Evolutionary conservation across 2,329 filamentous ascomycete genomes (phyloP).

Genomic region (Colletotrichum simmondsii): DNA sequence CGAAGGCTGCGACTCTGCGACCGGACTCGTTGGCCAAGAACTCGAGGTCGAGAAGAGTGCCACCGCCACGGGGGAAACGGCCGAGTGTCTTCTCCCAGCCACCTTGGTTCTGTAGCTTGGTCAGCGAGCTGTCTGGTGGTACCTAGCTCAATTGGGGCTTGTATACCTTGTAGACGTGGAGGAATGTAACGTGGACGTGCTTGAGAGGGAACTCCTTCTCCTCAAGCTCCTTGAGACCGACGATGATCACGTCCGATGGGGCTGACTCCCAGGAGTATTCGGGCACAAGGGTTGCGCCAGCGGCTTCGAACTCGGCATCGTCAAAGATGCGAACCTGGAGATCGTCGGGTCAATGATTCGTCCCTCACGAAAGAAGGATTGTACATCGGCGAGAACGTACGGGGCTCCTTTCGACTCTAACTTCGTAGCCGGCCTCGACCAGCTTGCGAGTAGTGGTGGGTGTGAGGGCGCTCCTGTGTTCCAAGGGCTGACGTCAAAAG

Average conservation of each 20-base stretch:
- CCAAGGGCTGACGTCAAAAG: neutral
- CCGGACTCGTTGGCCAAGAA: slow-evolving; percentile 80
- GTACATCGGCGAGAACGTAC: slow-evolving; percentile 43
- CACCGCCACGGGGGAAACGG: slow-evolving; percentile 80
- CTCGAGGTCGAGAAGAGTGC: slow-evolving; percentile 86
- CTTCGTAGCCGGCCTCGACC: slow-evolving; percentile 74
- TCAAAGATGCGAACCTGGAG: slow-evolving; percentile 65
- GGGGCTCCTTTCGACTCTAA: slow-evolving; percentile 75
- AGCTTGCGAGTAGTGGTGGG: slow-evolving; percentile 65
- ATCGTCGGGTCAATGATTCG: neutral
- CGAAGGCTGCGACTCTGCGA: slow-evolving; percentile 77
- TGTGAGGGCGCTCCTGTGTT: slow-evolving; percentile 37
- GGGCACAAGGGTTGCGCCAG: slow-evolving; percentile 73
- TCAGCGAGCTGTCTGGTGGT: slow-evolving; percentile 43
- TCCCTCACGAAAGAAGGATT: neutral
- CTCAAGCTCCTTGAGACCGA: slow-evolving; percentile 83
- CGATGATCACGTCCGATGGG: slow-evolving; percentile 74
- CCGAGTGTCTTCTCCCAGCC: slow-evolving; percentile 85
- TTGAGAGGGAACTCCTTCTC: slow-evolving; percentile 78
- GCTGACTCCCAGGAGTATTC: slow-evolving; percentile 76
- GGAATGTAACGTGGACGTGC: slow-evolving; percentile 79
- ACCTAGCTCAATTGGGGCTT: neutral
- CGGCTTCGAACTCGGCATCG: slow-evolving; percentile 69
- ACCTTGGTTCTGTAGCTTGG: slow-evolving; percentile 68
- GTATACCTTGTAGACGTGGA: slow-evolving; percentile 68